A percentile compares a stretch with the other conserved stretches of the same genome.
phyloP scores from a whole-genome alignment of 2,329 filamentous ascomycete species.

The Hypoxylon sp. region DNA sequence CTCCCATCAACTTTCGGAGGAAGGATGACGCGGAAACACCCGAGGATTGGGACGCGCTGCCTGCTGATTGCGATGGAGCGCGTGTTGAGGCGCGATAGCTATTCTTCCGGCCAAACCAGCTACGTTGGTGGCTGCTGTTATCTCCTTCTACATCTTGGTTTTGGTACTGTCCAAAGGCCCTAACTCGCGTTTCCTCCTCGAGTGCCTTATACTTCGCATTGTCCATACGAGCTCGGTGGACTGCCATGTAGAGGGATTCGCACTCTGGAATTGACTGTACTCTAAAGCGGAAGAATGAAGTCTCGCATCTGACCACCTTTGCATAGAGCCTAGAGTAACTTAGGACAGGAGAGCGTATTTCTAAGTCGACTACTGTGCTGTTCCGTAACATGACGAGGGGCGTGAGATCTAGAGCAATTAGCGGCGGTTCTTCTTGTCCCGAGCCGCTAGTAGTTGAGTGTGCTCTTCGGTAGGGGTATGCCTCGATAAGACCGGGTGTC shows the following conservation, averaged over 20 bases:
- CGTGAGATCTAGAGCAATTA: conserved; percentile 86
- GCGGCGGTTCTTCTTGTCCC: conserved; percentile 59
- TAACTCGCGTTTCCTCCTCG: conserved; percentile 77
- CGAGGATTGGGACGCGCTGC: conserved; percentile 73
- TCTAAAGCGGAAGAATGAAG: conserved; percentile 89
- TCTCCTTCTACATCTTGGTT: conserved; percentile 64
- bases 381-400: conserved; percentile 91
- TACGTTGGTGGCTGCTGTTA: conserved; percentile 63
- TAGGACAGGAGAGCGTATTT: conserved; percentile 89
- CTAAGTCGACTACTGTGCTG: conserved; percentile 93
- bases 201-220: conserved; percentile 88
- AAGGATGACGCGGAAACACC: conserved; percentile 80
- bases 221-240: conserved; percentile 90
- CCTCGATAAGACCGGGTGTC: conserved; percentile 72
- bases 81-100: conserved; percentile 74
- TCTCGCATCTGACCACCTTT: conserved; percentile 75
- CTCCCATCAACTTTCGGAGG: conserved; percentile 81
- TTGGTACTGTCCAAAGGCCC: conserved; percentile 75
- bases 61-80: conserved; percentile 77
- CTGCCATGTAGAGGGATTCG: conserved; percentile 84
- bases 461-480: conserved; percentile 62
- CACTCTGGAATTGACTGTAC: conserved; percentile 83
- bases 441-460: conserved; percentile 56
- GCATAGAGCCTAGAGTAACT: conserved; percentile 70
- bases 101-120: conserved; percentile 75